Evolutionary conservation across 164 flowering plant species (phyloP), one percentile per base, ranked within the genome.

Genomic region (Magnolia officinalis): DNA sequence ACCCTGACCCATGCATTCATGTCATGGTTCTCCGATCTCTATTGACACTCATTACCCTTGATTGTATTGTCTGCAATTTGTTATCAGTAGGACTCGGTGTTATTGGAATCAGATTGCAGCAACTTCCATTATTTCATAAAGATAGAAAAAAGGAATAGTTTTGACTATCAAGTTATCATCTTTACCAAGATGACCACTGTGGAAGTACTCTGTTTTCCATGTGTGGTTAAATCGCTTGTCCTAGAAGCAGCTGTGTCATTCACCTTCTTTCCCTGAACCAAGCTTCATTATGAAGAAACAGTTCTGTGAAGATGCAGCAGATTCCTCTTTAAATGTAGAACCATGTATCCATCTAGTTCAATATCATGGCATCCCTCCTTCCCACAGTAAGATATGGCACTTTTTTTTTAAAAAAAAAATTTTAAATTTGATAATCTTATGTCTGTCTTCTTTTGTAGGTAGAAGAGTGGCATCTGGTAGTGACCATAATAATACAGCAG

Each of bases 381-480:
- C 68, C 14, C 1, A 24, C 19, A 59, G 4, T 59, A 59, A 19
- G n/a, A 59, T 19, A 59, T 59, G 63, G 16, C 5, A 1, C 19
- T 67, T 26, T 31, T 67, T 24, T 24, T 24, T 24, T 24, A 24
- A 24, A 24, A 24, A 24, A 24, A 24, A 24, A 24, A 24, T 24
- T 14, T 13, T 10, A 18, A 26, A 18, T 14, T 31, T 26, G 71
- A 16, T 67, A 7, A 14, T 67, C 67, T 64, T 19, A 64, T 64
- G 67, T 20, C 21, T 52, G 0, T 66, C 37, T 61, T 29, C 67
- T 74, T 66, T 65, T 37, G 26, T 72, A 80, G 82, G 74, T 70
- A 52, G 67, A 67, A 45, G 71, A 16, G 72, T 75, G 50, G 79
- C 68, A 61, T 55, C 71, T 20, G 37, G 67, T 61, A 73, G 50